Base-by-base conservation (phyloP, 1,284 basidiomycete genomes). In the Coniferiporia weirii region DNA sequence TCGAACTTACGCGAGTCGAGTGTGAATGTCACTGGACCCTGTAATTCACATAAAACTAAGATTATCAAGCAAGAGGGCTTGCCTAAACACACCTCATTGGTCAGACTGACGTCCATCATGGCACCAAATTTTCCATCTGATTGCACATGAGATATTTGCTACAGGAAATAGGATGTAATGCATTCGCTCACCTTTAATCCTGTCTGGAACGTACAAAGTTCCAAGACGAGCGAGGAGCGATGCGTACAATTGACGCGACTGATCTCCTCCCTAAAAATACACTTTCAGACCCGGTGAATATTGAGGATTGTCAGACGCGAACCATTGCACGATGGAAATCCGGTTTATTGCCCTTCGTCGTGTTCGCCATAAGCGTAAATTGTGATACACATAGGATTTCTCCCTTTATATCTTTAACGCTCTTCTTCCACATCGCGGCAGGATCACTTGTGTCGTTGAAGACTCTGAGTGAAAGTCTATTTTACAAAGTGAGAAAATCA, bases 291-390 rank as follows among this genome's bases (percentile, higher is more conserved):
- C 1, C 15, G 3, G 8, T 3, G 38, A 12, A 15, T 40, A 40
- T 15, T 15, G 36, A 15, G 15, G 3, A 40, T 9, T 15, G 15
- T 40, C 15, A 12, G 8, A 40, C 3, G 8, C 38, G 15, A 40
- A 90, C 92, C 93, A 95, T 95, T 3, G 93, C 91, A 54, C 80
- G 81, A 73, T 95, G 93, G 70, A 95, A 96, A 71, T 95, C 93
- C 43, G 89, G 93, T 68, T 94, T 93, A 66, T 80, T 86, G 19
- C 92, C 93, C 72, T 94, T 95, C 60, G 79, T 76, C 7, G 92
- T 94, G 64, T 87, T 87, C n/a, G 92, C 93, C 67, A 93, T 75
- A 15, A 96, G 78, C 0, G 93, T 96, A 71, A 96, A 96, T 66
- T 96, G 93, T 0, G 92, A 95, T 13, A 95, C 91, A 66, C 93